Percentiles rank a stretch among this genome's conserved stretches.
Evolutionary conservation across 352 stramenopile genomes (phyloP).

Genomic region (Globisporangium yorkense): DNA sequence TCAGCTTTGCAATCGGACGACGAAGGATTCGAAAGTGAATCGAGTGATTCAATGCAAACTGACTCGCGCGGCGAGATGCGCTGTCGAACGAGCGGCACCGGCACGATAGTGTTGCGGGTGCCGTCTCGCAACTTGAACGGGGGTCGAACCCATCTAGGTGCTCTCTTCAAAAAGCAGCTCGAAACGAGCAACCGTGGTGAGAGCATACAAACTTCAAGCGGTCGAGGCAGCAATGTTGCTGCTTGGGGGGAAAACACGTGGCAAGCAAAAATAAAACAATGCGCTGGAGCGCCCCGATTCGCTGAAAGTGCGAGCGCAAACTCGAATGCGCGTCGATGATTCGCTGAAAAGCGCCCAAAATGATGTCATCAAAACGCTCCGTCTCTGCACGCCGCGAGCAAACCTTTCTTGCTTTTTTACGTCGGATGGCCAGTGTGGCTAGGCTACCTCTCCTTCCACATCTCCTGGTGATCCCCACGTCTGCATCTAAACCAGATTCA

Average conservation of each 20-base stretch:
- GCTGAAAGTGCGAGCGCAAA: conserved; percentile 4
- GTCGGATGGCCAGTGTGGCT: conserved; percentile 1
- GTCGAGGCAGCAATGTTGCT: too few relatives aligned
- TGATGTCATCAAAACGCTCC: not conserved
- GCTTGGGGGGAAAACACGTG: not conserved
- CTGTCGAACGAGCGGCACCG: not conserved
- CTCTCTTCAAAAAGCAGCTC: not conserved
- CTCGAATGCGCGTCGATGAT: not conserved
- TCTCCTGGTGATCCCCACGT: not conserved
- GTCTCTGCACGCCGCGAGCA: not conserved
- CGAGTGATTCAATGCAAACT: not conserved
- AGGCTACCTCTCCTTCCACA: not conserved
- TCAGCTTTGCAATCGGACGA: conserved; percentile 5
- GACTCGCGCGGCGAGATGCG: not conserved
- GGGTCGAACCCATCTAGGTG: not conserved
- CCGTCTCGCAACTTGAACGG: not conserved
- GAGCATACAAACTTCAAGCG: too few relatives aligned
- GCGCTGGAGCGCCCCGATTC: conserved; percentile 29
- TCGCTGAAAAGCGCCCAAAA: not conserved
- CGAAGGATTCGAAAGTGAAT: not conserved
- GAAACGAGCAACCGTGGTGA: too few relatives aligned
- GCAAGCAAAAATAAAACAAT: not conserved
- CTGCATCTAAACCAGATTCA: not conserved
- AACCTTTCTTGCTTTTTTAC: conserved; percentile 4
- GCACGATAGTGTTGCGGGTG: not conserved